Base-by-base conservation (phyloP, 805 yeast species). In the Priceomyces haplophilus region DNA sequence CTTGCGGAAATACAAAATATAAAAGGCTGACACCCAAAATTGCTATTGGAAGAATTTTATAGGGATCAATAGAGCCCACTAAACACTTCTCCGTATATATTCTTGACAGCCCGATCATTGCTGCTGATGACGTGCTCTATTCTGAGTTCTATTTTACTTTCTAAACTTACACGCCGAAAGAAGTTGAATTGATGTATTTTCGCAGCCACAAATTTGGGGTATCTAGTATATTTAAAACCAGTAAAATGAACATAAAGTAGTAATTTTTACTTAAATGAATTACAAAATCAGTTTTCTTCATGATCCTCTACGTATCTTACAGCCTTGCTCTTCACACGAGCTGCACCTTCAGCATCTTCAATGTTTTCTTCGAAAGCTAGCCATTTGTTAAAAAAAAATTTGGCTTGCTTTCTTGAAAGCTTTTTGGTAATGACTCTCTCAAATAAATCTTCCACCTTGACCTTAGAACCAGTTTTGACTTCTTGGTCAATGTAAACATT, bases 401-500 rank as follows among this genome's bases (percentile, higher is more conserved):
- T 89, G 54, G 96, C 97, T 67, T 89, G 97, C 62, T 90, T 91
- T 59, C 83, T 79, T 3, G 85, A 75, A 40, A 91, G 62, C 65
- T 87, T 88, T 63, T 71, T 73, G 24, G 73, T 58, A 34, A 85
- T 56, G 3, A 85, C 87, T 61, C 98, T 79, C 62, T 90, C 96
- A 54, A 89, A 90, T 47, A 91, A 70, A 15, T 79, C 85, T 57
- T 83, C 91, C 29, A 82, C 85, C 62, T 80, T 83, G 51, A 69
- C 68, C 64, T 82, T 82, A 40, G 81, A 84, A 17, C 58, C 63
- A 21, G 65, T 59, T 65, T 88, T 89, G 55, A 88, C 82, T 64
- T 91, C 98, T 63, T 88, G 95, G 63, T 91, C 99, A 50, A 91
- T 78, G 65, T 89, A 91, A 32, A 91, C 95, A 57, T 86, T 90